Evolutionary conservation across 2,329 filamentous ascomycete species (phyloP), one percentile per base, ranked within the genome.

Genomic region (Pyrenophora teres): DNA sequence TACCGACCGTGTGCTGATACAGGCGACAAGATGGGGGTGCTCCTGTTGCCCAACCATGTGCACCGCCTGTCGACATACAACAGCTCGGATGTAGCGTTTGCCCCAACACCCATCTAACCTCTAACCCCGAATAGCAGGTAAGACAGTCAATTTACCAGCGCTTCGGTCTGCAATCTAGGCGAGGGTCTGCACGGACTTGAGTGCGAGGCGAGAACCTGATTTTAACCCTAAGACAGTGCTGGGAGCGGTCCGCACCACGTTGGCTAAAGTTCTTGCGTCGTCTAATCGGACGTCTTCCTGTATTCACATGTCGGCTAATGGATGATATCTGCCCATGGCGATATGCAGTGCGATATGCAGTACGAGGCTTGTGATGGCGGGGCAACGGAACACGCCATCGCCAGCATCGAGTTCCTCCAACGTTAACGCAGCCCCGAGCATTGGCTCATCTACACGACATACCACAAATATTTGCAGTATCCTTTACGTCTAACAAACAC

Each of bases 161-260:
- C 36, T 10, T 6, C 19, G 36, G 27, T 19, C 7, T 37, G 44
- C 27, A 47, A 46, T 32, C n/a, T 33, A 25, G 23, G 21, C 33
- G 9, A 33, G 15, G 9, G 19, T 19, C 36, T 12, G 33, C 23
- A 38, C n/a, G 37, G 9, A 13, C 16, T 21, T 27, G 12, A 9
- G n/a, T 8, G 18, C 37, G 30, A 40, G 6, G n/a, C 36, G 27
- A 27, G 19, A 40, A 40, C 37, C 19, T 25, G 44, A 40, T 45
- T 35, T 30, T 1, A 7, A 12, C 12, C 37, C 44, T 35, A 47
- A 40, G 32, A 6, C 44, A 40, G 44, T 47, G 27, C 12, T 27
- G 36, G 44, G 37, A 47, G 44, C 44, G 36, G 44, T 47, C 44
- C 44, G 44, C 30, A 47, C n/a, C 19, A 35, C 23, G 9, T 9